Evolutionary conservation across 2,329 filamentous ascomycete genomes (phyloP), one percentile per base, ranked within the genome.

Genomic region (Fusarium sp.): DNA sequence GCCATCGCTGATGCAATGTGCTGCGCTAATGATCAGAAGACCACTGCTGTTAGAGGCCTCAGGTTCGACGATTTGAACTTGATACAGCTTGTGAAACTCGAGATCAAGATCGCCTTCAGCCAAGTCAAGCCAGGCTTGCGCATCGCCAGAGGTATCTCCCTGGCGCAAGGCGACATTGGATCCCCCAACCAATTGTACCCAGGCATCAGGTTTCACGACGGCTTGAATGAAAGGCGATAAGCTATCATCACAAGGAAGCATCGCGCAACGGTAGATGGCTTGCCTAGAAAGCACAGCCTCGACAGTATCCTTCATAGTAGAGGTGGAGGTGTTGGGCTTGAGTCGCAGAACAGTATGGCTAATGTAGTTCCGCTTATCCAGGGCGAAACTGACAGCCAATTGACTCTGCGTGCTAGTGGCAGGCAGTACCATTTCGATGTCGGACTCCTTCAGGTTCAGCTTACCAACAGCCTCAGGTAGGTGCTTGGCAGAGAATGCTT

Each of bases 1-100:
- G 0, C 66, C 66, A 8, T 69, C 66, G 1, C 66, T 70, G 8
- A 69, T 56, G 5, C 66, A 70, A 6, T 69, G 66, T 0, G 66
- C 66, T 5, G 44, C 25, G 2, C 66, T 69, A 15, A 70, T 25
- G 34, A 56, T 15, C 24, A 69, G 8, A 3, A 69, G n/a, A 0
- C 45, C 34, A 9, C 42, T n/a, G 6, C 3, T 27, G 3, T 14
- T 12, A 3, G 20, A 4, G 7, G 34, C 16, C 2, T 38, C 18
- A 0, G 42, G 16, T 7, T 70, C 42, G 11, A 69, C 30, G 1
- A 69, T 12, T 4, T 69, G 66, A 0, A 61, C n/a, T 1, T 53
- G 46, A 6, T 61, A 53, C 1, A 70, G 12, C 2, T 3, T 34
- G 1, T 69, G 60, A 3, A 25, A 32, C 16, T 70, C 66, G 1